phyloP scores from a whole-genome alignment of 2,329 filamentous ascomycete genomes.

The Colletotrichum gigasporum region DNA sequence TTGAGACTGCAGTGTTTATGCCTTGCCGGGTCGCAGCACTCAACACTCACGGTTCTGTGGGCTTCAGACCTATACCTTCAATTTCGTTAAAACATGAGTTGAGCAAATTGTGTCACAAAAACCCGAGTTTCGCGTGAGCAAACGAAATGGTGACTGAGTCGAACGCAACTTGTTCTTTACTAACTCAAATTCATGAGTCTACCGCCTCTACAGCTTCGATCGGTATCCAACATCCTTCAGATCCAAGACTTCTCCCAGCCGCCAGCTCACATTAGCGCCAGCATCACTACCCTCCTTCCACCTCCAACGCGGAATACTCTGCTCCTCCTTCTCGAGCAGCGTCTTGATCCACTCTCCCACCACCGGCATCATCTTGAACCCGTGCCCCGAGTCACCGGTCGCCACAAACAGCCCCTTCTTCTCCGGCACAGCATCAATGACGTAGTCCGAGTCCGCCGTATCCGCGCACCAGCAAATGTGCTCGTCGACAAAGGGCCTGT shows the following conservation, averaged over 20 bases:
- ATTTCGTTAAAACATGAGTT: no score
- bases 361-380: slow-evolving; percentile 70
- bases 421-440: slow-evolving; percentile 66
- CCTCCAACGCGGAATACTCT: slow-evolving; percentile 56
- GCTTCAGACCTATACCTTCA: no score
- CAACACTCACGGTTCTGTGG: no score
- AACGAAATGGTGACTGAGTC: no score
- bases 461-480: slow-evolving; percentile 72
- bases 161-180: no score
- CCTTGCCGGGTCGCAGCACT: no score
- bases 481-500: slow-evolving; percentile 63
- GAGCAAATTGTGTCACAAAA: no score
- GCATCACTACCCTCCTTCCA: slow-evolving; percentile 54
- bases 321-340: slow-evolving; percentile 53
- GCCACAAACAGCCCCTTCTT: slow-evolving; percentile 58
- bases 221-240: slow-evolving; percentile 30
- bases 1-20: no score
- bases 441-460: slow-evolving; percentile 66
- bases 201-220: neutral
- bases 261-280: slow-evolving; percentile 44
- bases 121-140: no score
- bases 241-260: slow-evolving; percentile 40
- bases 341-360: slow-evolving; percentile 60
- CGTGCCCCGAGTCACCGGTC: slow-evolving; percentile 69
- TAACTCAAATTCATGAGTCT: no score